phyloP scores from a whole-genome alignment of 257 asterid species.

The Buddleja alternifolia region DNA sequence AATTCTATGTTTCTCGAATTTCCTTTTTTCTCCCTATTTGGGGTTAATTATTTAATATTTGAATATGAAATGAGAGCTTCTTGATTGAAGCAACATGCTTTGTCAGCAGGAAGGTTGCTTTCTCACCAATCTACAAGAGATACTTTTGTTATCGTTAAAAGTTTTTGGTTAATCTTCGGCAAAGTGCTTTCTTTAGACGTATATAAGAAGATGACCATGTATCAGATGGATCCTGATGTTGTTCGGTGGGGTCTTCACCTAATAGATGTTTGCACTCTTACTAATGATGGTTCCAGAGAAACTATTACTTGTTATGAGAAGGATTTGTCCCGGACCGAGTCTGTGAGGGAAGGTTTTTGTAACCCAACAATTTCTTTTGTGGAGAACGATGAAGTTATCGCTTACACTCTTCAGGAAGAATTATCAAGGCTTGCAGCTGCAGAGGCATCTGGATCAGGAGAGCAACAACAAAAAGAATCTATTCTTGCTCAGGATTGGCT shows the following conservation, averaged over 20 bases:
- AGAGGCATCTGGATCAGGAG: constrained; percentile 47
- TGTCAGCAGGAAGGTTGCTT: constrained; percentile 15
- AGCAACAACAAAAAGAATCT: constrained; percentile 47
- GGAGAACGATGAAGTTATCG: constrained; percentile 66
- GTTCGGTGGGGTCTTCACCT: constrained; percentile 85
- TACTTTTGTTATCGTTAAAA: neutral
- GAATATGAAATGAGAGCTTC: constrained; percentile 12
- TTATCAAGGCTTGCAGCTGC: constrained; percentile 52
- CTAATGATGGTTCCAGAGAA: constrained; percentile 55
- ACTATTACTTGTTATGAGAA: constrained; percentile 61
- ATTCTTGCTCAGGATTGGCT: constrained; percentile 68
- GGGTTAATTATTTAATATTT: neutral
- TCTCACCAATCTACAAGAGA: neutral
- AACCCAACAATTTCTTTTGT: constrained; percentile 43
- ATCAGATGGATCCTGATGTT: constrained; percentile 76
- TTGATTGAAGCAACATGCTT: constrained; percentile 20
- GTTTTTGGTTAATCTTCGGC: constrained; percentile 25
- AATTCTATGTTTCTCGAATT: constrained; percentile 1
- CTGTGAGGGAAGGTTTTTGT: constrained; percentile 65
- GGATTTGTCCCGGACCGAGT: constrained; percentile 61
- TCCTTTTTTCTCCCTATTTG: neutral
- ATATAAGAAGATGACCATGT: constrained; percentile 43
- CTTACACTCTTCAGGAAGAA: constrained; percentile 83
- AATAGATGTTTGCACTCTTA: constrained; percentile 69
- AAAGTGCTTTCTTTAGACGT: constrained; percentile 15